A percentile compares a stretch with the other conserved stretches of the same genome.
Conservation (phyloP, 352 stramenopile species). For the Phytopythium helicoides region DNA sequence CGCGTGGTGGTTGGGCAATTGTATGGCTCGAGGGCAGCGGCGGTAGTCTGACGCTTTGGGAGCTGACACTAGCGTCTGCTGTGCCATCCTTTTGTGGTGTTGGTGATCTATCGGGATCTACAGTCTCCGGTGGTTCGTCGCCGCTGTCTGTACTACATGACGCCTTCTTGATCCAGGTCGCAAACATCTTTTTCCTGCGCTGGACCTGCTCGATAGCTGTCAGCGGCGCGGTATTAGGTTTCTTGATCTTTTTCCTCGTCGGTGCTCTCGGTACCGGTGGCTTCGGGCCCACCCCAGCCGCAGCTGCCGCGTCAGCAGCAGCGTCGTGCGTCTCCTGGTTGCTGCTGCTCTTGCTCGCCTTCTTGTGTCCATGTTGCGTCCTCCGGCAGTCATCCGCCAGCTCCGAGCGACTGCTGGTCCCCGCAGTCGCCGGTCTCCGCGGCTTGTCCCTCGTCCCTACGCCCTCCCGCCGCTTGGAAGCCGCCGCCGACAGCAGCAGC, state of each 20-base stretch:
- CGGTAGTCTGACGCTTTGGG: conserved; percentile 15
- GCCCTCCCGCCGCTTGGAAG: conserved; percentile 7
- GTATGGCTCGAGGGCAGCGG: conserved; percentile 6
- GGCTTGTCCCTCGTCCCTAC: too few species aligned
- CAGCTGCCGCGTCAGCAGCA: conserved; percentile 26
- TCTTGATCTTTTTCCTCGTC: conserved; percentile 39
- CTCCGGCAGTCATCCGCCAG: neutral
- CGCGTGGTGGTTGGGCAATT: neutral
- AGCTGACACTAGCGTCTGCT: too few species aligned
- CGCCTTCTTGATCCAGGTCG: conserved; percentile 62
- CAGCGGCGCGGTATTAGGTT: conserved; percentile 10
- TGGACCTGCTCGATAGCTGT: conserved; percentile 57
- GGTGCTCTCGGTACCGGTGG: conserved; percentile 5
- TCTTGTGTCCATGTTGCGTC: neutral
- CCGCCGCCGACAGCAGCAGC: conserved; percentile 57
- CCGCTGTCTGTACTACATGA: conserved; percentile 6
- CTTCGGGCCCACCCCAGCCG: neutral
- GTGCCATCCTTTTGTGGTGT: too few species aligned
- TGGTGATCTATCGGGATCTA: neutral
- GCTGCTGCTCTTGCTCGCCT: conserved; percentile 7
- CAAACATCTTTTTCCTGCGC: conserved; percentile 70
- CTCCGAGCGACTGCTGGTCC: neutral
- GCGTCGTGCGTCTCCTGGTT: too few species aligned
- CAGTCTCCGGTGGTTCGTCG: conserved; percentile 7
- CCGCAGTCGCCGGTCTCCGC: too few species aligned